A percentile compares a stretch with the other conserved stretches of the same genome.
phyloP scores from a whole-genome alignment of 805 yeast species.

The Candida boidinii region DNA sequence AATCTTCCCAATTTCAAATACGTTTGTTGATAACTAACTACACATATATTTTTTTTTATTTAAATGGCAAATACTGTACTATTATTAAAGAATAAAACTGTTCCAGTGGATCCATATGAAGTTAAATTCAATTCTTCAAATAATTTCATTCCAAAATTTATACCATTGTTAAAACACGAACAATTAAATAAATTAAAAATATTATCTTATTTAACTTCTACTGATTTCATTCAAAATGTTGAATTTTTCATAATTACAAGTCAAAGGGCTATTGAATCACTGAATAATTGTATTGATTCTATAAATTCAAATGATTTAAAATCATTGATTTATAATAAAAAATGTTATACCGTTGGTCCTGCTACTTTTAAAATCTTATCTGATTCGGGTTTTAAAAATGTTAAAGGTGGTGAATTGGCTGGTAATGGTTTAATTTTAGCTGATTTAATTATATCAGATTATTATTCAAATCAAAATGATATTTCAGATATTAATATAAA shows the following conservation, averaged over 20 bases:
- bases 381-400: constrained; percentile 54
- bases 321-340: constrained; percentile 32
- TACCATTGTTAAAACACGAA: constrained; percentile 68
- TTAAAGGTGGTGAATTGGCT: constrained; percentile 66
- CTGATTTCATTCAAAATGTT: constrained; percentile 29
- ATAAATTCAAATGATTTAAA: constrained; percentile 11
- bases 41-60: too few relatives aligned
- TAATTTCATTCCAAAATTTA: constrained; percentile 41
- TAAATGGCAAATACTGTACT: constrained; percentile 27
- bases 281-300: constrained; percentile 35
- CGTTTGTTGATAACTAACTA: too few relatives aligned
- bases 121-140: constrained; percentile 26
- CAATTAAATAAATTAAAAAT: constrained; percentile 42
- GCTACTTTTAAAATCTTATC: constrained; percentile 60
- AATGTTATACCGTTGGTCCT: constrained; percentile 86
- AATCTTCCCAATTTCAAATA: background rate
- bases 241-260: constrained; percentile 71
- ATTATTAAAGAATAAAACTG: constrained; percentile 64
- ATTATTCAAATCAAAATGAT: constrained; percentile 15
- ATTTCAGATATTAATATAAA: too few relatives aligned
- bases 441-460: constrained; percentile 43
- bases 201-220: constrained; percentile 32
- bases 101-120: constrained; percentile 61
- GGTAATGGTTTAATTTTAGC: constrained; percentile 77
- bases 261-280: constrained; percentile 84